Conservation (phyloP, 257 asterid genomes). For the Ilex asprella region DNA sequence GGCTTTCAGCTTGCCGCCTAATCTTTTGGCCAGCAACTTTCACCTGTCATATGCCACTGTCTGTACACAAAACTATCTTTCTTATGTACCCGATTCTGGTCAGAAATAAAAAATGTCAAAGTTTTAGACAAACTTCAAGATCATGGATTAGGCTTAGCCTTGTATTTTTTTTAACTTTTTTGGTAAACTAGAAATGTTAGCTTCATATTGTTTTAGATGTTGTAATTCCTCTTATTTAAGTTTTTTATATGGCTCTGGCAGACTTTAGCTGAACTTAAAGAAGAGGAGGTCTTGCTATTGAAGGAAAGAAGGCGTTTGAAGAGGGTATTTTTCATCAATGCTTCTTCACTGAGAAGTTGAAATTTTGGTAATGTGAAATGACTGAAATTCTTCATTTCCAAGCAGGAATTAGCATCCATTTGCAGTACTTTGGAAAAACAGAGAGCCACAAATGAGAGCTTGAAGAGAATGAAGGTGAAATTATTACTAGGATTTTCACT, state of each 20-base stretch:
- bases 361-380: not conserved
- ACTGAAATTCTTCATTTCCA: conserved; percentile 3
- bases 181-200: not conserved
- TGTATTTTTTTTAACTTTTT: too few species aligned
- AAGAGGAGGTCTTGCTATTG: conserved; percentile 40
- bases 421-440: conserved; percentile 42
- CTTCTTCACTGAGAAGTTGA: not conserved
- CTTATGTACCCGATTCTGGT: too few species aligned
- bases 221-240: not conserved
- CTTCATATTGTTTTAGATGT: not conserved
- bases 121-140: too few species aligned
- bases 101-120: too few species aligned
- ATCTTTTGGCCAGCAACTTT: not conserved
- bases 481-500: not conserved
- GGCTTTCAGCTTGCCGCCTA: not conserved
- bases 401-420: conserved; percentile 47
- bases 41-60: too few species aligned
- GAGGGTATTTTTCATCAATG: conserved; percentile 35
- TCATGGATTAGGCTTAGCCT: too few species aligned
- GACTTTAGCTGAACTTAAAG: conserved; percentile 63
- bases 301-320: conserved; percentile 59
- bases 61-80: too few species aligned
- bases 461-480: conserved; percentile 65
- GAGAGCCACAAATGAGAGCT: conserved; percentile 37
- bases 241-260: conserved; percentile 19